Evolutionary conservation across 495 filamentous ascomycete species (phyloP).

Genomic region (Daldinia vernicosa): DNA sequence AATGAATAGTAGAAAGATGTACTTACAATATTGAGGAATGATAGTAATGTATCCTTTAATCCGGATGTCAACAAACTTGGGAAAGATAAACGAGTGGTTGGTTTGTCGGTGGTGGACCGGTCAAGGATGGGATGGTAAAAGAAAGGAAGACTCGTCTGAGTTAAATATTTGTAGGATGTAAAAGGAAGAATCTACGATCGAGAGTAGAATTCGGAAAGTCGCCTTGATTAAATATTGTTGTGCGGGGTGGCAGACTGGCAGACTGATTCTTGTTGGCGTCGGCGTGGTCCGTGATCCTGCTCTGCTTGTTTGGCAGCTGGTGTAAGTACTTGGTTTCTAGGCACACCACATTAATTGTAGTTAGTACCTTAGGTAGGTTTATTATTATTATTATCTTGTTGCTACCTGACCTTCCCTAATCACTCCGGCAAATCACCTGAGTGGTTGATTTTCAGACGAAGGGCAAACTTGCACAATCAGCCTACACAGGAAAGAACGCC

Average conservation of each 20-base stretch:
- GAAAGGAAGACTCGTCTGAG: not conserved
- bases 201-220: not conserved
- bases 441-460: not conserved
- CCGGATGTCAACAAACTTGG: not conserved
- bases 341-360: not conserved
- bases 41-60: not conserved
- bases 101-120: not conserved
- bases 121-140: not conserved
- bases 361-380: not conserved
- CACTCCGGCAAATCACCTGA: not conserved
- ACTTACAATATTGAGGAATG: not conserved
- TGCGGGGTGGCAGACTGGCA: not conserved
- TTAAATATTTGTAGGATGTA: not conserved
- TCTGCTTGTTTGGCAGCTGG: not conserved
- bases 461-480: not conserved
- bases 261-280: not conserved
- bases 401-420: not conserved
- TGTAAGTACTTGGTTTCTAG: not conserved
- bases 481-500: not conserved
- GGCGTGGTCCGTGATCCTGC: not conserved
- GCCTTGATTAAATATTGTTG: conserved; percentile 1
- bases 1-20: not conserved
- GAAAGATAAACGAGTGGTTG: not conserved
- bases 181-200: not conserved
- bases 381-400: not conserved